Percentiles rank a stretch among this genome's conserved stretches.
These are phyloP conservation scores for Pseudofabraea citricarpa DNA, from an alignment of 2,329 filamentous ascomycete species.

Conservation along the genomic window DNA sequence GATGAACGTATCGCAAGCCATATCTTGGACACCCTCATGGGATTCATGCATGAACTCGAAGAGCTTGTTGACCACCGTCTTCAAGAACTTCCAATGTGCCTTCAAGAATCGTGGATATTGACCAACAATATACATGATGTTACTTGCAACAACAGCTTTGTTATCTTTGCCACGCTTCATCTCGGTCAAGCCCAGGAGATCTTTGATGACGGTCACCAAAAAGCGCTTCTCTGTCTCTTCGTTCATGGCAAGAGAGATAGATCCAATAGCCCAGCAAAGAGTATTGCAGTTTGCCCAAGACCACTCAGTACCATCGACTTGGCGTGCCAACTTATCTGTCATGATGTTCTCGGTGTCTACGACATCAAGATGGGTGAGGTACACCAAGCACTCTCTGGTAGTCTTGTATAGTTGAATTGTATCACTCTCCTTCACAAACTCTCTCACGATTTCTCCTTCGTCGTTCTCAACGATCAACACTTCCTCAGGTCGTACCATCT, in stretches of 20 bases:
- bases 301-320: slow-evolving; percentile 95
- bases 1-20: slow-evolving; percentile 99
- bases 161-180: slow-evolving; percentile 99
- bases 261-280: slow-evolving; percentile 98
- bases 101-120: slow-evolving; percentile 98
- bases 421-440: slow-evolving; percentile 99
- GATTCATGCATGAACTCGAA: slow-evolving; percentile 99
- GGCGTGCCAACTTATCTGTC: slow-evolving; percentile 94
- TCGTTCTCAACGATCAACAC: slow-evolving; percentile 99
- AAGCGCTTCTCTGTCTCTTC: slow-evolving; percentile 99
- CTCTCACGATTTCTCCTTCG: slow-evolving; percentile 96
- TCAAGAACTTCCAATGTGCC: slow-evolving; percentile 99
- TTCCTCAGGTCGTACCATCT: slow-evolving; percentile 98
- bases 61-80: slow-evolving; percentile 98
- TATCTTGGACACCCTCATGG: slow-evolving; percentile 98
- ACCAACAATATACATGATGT: slow-evolving; percentile 99
- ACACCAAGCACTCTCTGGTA: slow-evolving; percentile 93
- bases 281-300: slow-evolving; percentile 99
- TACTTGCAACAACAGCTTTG: slow-evolving; percentile 97
- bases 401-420: slow-evolving; percentile 99
- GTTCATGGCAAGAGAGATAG: slow-evolving; percentile 98
- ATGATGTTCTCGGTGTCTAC: slow-evolving; percentile 98
- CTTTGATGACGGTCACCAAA: slow-evolving; percentile 97
- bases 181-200: slow-evolving; percentile 90
- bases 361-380: slow-evolving; percentile 94